Evolutionary conservation across 148 eudicot species (phyloP), one percentile per base, ranked within the genome.

Genomic region (Selenicereus undatus): DNA sequence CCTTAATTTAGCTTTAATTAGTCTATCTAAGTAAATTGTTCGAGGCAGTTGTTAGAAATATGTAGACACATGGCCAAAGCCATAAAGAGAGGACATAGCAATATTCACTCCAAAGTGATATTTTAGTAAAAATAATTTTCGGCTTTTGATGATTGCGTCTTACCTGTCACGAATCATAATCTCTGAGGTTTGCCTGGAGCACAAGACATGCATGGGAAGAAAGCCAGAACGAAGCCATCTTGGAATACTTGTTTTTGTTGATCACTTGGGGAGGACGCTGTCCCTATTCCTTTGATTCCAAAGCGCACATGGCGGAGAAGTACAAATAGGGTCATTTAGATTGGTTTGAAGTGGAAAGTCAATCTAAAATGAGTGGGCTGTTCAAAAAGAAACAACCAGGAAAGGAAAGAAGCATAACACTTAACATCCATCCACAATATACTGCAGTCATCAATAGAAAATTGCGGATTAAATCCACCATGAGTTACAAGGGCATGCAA

Each of bases 261-360:
- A 79, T 81, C 81, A 78, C 84, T 78, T 85, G 65, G 79, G 76
- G 71, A 39, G 65, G 86, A 81, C 78, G 84, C 72, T 84, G 86
- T 81, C 86, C 68, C 52, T 74, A 76, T 81, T 76, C 71, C 82
- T 82, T 85, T 78, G 87, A 85, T 85, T 85, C 82, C 77, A 39
- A 60, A 42, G 66, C 0, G 84, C 82, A 78, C 87, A 85, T 82
- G 87, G 82, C 79, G 65, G 79, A 81, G 81, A 78, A 81, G 58
- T 74, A 85, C 79, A 81, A 80, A 70, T 0, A 65, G 71, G 60
- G 70, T n/a, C 52, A 77, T 27, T 80, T 72, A 76, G 71, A 77
- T 72, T 68, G 68, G 69, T 35, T 29, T 65, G 43, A 39, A 42
- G 27, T 80, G 80, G 22, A 22, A 77, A 56, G 76, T 71, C 76